A percentile compares a stretch with the other conserved stretches of the same genome.
Conservation (phyloP, 257 asterid species). For the Nemophila menziesii region DNA sequence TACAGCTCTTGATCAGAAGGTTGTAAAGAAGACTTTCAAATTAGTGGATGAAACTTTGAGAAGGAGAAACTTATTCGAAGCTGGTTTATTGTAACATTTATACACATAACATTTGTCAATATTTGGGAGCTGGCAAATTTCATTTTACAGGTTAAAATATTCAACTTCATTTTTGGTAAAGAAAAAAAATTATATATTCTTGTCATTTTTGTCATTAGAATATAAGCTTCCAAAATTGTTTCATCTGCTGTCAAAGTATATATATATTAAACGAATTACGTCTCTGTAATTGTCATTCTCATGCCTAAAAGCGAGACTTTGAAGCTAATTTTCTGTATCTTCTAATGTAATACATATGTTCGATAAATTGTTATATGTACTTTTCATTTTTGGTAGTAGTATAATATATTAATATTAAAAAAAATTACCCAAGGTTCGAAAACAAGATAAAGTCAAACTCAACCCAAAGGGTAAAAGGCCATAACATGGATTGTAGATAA, state of each 20-base stretch:
- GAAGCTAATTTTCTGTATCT: background rate
- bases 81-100: slow-evolving; percentile 71
- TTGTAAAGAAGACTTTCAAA: slow-evolving; percentile 98
- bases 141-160: slow-evolving; percentile 12
- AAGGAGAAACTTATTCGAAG: slow-evolving; percentile 88
- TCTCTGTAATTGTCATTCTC: background rate
- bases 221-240: background rate
- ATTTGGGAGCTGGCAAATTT: slow-evolving; percentile 16
- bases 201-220: background rate
- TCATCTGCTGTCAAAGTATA: background rate
- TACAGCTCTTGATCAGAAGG: slow-evolving; percentile 93
- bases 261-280: background rate
- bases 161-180: background rate
- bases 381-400: too few species aligned
- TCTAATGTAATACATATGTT: too few species aligned
- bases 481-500: too few species aligned
- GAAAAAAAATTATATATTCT: background rate
- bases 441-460: too few species aligned
- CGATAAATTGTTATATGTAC: too few species aligned
- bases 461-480: too few species aligned
- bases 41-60: slow-evolving; percentile 93
- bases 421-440: too few species aligned
- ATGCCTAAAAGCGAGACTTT: background rate
- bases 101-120: slow-evolving; percentile 16
- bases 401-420: too few species aligned